A percentile compares a stretch with the other conserved stretches of the same genome.
Conservation (phyloP, 805 yeast species). For the Zygosaccharomyces bailii region DNA sequence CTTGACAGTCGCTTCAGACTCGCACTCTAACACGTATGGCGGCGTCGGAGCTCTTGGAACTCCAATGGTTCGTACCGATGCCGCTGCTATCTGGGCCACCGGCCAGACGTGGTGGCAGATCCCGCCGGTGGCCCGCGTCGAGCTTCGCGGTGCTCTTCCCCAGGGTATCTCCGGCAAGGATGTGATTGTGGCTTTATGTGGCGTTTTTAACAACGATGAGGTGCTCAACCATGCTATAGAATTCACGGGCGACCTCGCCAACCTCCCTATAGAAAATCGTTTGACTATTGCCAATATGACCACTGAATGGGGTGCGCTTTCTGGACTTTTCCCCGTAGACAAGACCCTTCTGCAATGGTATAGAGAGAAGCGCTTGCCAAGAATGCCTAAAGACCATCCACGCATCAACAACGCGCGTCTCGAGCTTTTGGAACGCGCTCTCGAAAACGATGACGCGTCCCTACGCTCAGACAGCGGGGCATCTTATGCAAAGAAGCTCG, state of each 20-base stretch:
- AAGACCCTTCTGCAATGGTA: constrained; percentile 74
- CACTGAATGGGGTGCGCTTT: constrained; percentile 97
- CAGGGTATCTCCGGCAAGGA: constrained; percentile 93
- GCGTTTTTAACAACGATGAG: constrained; percentile 86
- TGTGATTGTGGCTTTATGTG: constrained; percentile 94
- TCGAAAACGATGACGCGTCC: constrained; percentile 1
- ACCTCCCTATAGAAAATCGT: constrained; percentile 75
- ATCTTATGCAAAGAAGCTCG: constrained; percentile 80
- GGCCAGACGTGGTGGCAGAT: constrained; percentile 99
- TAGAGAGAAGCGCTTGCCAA: constrained; percentile 50
- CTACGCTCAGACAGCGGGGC: constrained; percentile 68
- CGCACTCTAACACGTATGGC: constrained; percentile 97
- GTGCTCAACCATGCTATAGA: constrained; percentile 92
- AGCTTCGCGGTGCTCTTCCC: constrained; percentile 75
- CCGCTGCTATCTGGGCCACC: constrained; percentile 99
- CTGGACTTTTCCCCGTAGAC: constrained; percentile 98
- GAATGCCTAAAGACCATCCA: constrained; percentile 66
- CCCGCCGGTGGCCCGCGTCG: constrained; percentile 96
- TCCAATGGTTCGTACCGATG: constrained; percentile 97
- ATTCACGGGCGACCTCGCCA: constrained; percentile 74
- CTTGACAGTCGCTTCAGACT: constrained; percentile 93
- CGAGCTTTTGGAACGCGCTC: constrained; percentile 4
- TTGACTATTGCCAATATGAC: constrained; percentile 96
- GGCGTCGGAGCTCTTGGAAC: constrained; percentile 96
- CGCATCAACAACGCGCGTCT: constrained; percentile 52